A percentile compares a stretch with the other conserved stretches of the same genome.
Conservation (phyloP, 306 rosid species). For the Hippophae rhamnoides region DNA sequence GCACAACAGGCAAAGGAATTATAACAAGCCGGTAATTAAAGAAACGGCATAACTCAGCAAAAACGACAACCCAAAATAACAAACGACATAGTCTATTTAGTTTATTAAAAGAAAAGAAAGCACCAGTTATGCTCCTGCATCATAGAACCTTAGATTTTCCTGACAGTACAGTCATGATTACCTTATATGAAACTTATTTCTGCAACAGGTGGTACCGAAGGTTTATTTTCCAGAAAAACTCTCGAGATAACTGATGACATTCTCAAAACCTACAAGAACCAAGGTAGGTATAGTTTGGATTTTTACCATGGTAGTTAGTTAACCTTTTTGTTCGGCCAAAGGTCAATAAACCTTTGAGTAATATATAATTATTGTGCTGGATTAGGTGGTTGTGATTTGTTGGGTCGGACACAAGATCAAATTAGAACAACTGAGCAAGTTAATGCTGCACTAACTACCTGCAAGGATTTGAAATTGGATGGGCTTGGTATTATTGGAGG, state of each 20-base stretch:
- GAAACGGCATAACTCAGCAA: too few relatives aligned
- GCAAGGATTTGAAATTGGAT: conserved; percentile 77
- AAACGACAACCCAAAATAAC: too few relatives aligned
- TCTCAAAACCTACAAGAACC: conserved; percentile 86
- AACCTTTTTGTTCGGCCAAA: not conserved
- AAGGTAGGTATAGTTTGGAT: conserved; percentile 43
- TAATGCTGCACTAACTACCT: conserved; percentile 71
- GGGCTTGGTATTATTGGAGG: conserved; percentile 97
- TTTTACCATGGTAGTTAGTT: not conserved
- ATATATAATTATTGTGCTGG: conserved; percentile 17
- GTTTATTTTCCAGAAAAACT: conserved; percentile 81
- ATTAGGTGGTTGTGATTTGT: conserved; percentile 93
- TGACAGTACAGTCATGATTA: too few relatives aligned
- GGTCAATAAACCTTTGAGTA: not conserved
- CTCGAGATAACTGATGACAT: conserved; percentile 73
- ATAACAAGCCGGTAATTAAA: too few relatives aligned
- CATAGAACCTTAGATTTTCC: too few relatives aligned
- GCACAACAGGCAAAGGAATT: too few relatives aligned
- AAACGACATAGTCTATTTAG: too few relatives aligned
- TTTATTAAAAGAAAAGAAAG: too few relatives aligned
- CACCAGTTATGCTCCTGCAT: too few relatives aligned
- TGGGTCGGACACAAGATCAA: conserved; percentile 96
- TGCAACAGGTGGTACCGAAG: conserved; percentile 87
- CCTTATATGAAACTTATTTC: conserved; percentile 11
- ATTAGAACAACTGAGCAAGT: conserved; percentile 91